Percentiles rank a stretch among this genome's conserved stretches.
Evolutionary conservation across 306 rosid species (phyloP).

Genomic region (Vachellia pachyceras): DNA sequence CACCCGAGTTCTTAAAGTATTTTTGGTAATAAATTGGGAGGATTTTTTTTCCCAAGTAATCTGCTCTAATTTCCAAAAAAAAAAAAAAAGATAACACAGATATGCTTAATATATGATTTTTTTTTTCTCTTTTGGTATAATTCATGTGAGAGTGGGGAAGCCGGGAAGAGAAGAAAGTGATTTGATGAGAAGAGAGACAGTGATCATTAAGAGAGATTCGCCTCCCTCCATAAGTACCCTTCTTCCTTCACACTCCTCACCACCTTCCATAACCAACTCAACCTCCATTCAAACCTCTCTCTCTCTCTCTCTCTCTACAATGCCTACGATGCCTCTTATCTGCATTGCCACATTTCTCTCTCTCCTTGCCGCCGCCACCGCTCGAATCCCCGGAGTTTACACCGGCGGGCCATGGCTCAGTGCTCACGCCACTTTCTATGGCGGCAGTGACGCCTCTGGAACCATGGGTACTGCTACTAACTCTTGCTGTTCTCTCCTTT

Average conservation of each 20-base stretch:
- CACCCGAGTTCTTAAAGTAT: no score
- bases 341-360: conserved; percentile 53
- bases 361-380: conserved; percentile 45
- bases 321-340: conserved; percentile 53
- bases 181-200: background rate
- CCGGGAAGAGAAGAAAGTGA: conserved; percentile 5
- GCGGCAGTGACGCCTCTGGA: conserved; percentile 90
- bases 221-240: conserved; percentile 63
- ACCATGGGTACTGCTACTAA: conserved; percentile 72
- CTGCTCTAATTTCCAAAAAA: no score
- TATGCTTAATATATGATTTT: no score
- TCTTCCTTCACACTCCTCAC: conserved; percentile 30
- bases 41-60: no score
- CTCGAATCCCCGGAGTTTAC: conserved; percentile 74
- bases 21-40: no score
- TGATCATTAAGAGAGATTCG: conserved; percentile 20
- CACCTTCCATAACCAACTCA: conserved; percentile 31
- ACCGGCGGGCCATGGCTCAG: conserved; percentile 68
- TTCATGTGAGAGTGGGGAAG: background rate
- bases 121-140: background rate
- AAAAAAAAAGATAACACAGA: no score
- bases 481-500: background rate
- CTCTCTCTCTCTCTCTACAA: background rate
- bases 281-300: background rate
- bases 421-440: conserved; percentile 95